Evolutionary conservation across 208 protist species (phyloP).

Genomic region (Jaenimonas drosophilae): DNA sequence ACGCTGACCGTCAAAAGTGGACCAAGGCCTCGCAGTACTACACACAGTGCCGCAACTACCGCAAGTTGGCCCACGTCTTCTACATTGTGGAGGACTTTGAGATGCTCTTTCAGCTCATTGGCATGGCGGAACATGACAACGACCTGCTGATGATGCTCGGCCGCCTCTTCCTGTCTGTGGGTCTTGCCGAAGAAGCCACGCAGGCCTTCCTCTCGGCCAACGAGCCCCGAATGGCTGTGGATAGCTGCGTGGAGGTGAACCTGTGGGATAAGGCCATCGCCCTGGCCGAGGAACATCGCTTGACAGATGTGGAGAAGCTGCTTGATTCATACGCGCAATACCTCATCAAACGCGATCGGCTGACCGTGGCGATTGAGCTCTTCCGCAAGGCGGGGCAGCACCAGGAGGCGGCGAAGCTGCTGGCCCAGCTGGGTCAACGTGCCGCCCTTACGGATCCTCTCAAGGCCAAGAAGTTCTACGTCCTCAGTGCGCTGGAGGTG

Average conservation of each 20-base stretch:
- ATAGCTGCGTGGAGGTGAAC: constrained; percentile 92
- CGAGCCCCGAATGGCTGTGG: constrained; percentile 86
- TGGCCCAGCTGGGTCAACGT: constrained; percentile 76
- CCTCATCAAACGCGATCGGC: constrained; percentile 79
- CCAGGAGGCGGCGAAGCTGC: constrained; percentile 89
- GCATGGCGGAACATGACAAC: constrained; percentile 81
- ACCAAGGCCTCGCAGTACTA: constrained; percentile 94
- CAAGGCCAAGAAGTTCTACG: constrained; percentile 94
- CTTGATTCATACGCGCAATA: constrained; percentile 87
- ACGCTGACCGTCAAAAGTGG: constrained; percentile 92
- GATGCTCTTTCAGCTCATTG: constrained; percentile 81
- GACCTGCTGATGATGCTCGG: constrained; percentile 84
- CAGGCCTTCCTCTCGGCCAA: constrained; percentile 84
- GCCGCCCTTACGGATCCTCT: constrained; percentile 71
- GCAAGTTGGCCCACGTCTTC: constrained; percentile 84
- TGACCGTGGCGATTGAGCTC: constrained; percentile 94
- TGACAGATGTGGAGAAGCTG: constrained; percentile 83
- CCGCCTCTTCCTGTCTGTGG: constrained; percentile 86
- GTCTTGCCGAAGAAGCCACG: constrained; percentile 84
- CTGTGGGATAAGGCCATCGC: constrained; percentile 86
- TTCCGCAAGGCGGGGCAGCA: constrained; percentile 93
- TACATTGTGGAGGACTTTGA: constrained; percentile 92
- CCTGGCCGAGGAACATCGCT: constrained; percentile 88
- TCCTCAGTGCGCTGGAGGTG: constrained; percentile 93
- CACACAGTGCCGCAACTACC: constrained; percentile 84